Conservation (phyloP, 306 rosid genomes). For the Acacia melanoxylon region DNA sequence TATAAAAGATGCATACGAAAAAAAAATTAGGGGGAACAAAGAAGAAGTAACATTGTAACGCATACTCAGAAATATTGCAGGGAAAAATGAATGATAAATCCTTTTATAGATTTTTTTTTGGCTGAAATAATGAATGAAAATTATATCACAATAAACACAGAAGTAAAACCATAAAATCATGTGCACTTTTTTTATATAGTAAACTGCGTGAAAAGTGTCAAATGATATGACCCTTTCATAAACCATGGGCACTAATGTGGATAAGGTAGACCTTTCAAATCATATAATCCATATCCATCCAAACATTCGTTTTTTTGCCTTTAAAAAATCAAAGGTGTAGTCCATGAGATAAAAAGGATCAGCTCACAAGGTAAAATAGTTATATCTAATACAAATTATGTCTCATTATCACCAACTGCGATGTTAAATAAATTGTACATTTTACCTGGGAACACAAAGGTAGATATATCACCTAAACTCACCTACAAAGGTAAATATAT, state of each 20-base stretch:
- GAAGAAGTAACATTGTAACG: slow-evolving; percentile 7
- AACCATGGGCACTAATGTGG: neutral
- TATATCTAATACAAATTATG: neutral
- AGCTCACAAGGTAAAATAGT: neutral
- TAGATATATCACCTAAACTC: neutral
- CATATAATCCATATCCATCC: slow-evolving; percentile 4
- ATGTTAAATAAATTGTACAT: neutral
- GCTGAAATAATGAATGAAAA: neutral
- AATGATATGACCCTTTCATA: neutral
- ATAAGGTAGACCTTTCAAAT: slow-evolving; percentile 2
- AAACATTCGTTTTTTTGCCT: neutral
- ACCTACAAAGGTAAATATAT: neutral
- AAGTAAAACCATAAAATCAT: slow-evolving; percentile 13
- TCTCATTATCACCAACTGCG: neutral
- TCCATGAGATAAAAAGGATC: neutral
- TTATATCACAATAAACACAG: neutral
- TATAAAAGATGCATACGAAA: neutral
- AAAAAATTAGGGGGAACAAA: neutral
- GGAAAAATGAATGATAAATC: neutral
- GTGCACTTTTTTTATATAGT: neutral
- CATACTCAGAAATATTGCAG: slow-evolving; percentile 3
- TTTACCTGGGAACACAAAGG: neutral
- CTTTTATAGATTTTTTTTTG: neutral
- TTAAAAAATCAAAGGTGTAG: neutral
- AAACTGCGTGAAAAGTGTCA: neutral